Percentiles rank a stretch among this genome's conserved stretches.
phyloP scores from a whole-genome alignment of 2,329 filamentous ascomycete species.

The Colletotrichum sp. region DNA sequence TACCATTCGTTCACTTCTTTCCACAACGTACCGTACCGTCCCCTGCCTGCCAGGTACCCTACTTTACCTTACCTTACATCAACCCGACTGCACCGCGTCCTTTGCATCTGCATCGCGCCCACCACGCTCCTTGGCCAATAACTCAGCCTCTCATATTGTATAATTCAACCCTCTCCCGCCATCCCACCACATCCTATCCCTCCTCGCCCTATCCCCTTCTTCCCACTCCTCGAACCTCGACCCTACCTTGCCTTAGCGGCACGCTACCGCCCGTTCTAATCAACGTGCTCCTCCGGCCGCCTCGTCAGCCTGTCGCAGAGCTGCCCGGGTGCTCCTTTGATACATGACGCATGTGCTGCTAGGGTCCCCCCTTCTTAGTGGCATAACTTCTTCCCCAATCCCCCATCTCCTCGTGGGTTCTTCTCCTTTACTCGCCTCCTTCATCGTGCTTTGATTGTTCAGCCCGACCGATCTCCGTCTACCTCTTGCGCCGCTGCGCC shows the following conservation, averaged over 20 bases:
- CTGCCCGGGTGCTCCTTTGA: slow-evolving; percentile 21
- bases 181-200: background rate
- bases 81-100: background rate
- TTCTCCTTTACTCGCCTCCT: slow-evolving; percentile 2
- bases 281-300: slow-evolving; percentile 14
- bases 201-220: background rate
- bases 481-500: background rate
- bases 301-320: slow-evolving; percentile 20
- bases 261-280: slow-evolving; percentile 13
- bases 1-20: background rate
- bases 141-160: background rate
- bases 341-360: slow-evolving; percentile 24
- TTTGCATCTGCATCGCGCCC: background rate
- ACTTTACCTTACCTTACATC: background rate
- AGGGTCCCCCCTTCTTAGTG: slow-evolving; percentile 19
- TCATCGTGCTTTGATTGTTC: background rate
- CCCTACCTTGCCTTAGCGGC: background rate
- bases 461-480: background rate
- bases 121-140: background rate
- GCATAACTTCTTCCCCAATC: slow-evolving; percentile 19
- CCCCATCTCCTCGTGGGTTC: slow-evolving; percentile 9
- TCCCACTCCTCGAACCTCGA: background rate
- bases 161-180: background rate
- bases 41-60: background rate
- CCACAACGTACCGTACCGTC: background rate